Evolutionary conservation across 139 green algal species (phyloP).

Genomic region (Spirogloea muscicola): DNA sequence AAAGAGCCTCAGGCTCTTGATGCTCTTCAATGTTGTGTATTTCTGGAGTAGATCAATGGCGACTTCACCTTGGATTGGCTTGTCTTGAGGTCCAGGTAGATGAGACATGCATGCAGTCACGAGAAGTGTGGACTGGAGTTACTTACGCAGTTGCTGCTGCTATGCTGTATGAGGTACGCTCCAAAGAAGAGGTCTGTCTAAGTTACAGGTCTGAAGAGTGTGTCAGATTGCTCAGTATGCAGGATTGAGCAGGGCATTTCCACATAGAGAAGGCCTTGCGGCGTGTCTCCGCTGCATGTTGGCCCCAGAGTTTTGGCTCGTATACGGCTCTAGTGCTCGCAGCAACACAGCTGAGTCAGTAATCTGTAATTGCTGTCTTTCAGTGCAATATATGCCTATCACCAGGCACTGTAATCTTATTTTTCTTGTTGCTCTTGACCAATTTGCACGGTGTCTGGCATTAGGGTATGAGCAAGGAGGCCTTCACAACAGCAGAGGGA

Average conservation of each 20-base stretch:
- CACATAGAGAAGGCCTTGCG: not conserved
- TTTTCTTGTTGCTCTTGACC: not conserved
- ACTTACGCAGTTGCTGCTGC: conserved; percentile 41
- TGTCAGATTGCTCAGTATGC: not conserved
- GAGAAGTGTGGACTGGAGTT: conserved; percentile 50
- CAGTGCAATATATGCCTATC: not conserved
- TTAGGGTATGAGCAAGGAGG: conserved; percentile 30
- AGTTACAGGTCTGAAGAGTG: conserved; percentile 3
- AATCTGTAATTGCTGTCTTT: not conserved
- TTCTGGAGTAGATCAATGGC: not conserved
- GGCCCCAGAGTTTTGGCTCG: not conserved
- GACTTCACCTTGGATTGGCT: not conserved
- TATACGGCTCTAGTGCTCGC: not conserved
- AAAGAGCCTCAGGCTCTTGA: not conserved
- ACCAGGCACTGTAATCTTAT: not conserved
- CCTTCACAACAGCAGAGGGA: conserved; percentile 35
- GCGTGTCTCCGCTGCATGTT: not conserved
- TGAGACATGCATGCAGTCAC: conserved; percentile 46
- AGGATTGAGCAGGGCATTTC: not conserved
- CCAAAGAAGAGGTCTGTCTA: conserved; percentile 34
- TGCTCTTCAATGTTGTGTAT: not conserved
- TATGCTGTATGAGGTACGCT: conserved; percentile 47
- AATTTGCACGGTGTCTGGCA: too few relatives aligned
- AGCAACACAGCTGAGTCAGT: not conserved
- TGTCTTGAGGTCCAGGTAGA: conserved; percentile 28